Evolutionary conservation across 768 basidiomycete species (phyloP), one percentile per base, ranked within the genome.

Genomic region (Suillus subluteus): DNA sequence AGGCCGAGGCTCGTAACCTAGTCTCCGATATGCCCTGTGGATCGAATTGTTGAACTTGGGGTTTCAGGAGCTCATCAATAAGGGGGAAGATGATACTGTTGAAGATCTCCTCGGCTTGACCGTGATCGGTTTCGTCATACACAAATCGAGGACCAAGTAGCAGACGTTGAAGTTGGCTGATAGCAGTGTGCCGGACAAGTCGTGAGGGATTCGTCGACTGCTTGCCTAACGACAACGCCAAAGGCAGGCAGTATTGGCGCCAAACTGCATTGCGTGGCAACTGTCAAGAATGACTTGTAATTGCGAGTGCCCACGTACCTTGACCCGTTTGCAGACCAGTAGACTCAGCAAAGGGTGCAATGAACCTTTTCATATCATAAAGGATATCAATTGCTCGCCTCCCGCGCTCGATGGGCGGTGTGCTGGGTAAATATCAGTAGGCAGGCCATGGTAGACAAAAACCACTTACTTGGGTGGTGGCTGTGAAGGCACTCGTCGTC

Each of bases 21-120:
- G 94, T 96, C 79, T 99, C 97, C 4, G 91, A 87, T 88, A 98
- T 93, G 37, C 94, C 95, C 69, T 86, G 82, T 0, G 93, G 91
- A 75, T 98, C 96, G 30, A 89, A 83, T 61, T 86, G 80, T 74
- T 89, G 88, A 21, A 92, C 87, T 67, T 95, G 90, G 0, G 93
- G 90, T 72, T 92, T 94, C 69, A 98, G 80, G 21, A 99, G 83
- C 69, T 97, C 96, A 68, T 98, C 96, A 38, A 98, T 78, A 48
- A 98, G 85, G 5, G 96, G 96, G 79, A 98, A 98, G 46, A 98
- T 80, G 64, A 97, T 90, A 43, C 88, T 85, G 75, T 94, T 92
- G 82, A 99, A 98, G 26, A 96, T 85, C 66, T 94, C 90, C 67
- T 91, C 88, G 41, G 95, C 86, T 72, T 92, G 87, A 1, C 68